These are phyloP conservation scores for Trypanosoma avium DNA, from an alignment of 208 protist genomes.

Conservation along the genomic window DNA sequence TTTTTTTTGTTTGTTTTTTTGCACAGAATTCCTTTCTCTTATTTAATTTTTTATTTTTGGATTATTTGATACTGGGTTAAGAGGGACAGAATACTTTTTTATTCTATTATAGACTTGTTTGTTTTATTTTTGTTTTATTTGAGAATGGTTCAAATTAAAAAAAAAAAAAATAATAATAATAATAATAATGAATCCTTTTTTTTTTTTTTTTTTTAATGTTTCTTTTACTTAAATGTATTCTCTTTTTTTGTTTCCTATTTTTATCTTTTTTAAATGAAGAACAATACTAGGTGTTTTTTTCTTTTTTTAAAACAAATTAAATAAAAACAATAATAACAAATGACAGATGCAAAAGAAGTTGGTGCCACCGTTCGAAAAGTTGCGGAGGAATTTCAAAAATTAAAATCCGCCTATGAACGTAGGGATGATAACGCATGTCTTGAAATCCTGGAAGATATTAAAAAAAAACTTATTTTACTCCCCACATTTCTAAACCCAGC, in stretches of 20 bases:
- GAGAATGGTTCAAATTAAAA: slow-evolving; percentile 4
- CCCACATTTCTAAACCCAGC: slow-evolving; percentile 85
- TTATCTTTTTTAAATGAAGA: no score
- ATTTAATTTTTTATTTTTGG: no score
- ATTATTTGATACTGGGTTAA: no score
- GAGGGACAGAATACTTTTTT: no score
- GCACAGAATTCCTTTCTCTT: not conserved
- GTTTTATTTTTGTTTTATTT: slow-evolving; percentile 23
- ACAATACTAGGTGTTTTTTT: not conserved
- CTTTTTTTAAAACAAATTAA: not conserved
- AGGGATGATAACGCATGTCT: slow-evolving; percentile 58
- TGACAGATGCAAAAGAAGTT: slow-evolving; percentile 33
- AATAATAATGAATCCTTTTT: no score
- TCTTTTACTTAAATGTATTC: no score
- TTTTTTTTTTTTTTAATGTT: no score
- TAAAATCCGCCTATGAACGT: slow-evolving; percentile 73
- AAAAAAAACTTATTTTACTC: slow-evolving; percentile 81
- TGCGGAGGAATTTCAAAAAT: slow-evolving; percentile 63
- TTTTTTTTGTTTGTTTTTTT: slow-evolving; percentile 11
- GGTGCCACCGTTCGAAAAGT: slow-evolving; percentile 68
- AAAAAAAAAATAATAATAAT: slow-evolving; percentile 1
- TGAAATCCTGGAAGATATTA: slow-evolving; percentile 56
- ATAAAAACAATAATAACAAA: not conserved
- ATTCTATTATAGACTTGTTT: no score
- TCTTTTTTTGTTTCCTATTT: no score